Evolutionary conservation across 805 yeast species (phyloP).

Genomic region (Sugiyamaella mastotermitis): DNA sequence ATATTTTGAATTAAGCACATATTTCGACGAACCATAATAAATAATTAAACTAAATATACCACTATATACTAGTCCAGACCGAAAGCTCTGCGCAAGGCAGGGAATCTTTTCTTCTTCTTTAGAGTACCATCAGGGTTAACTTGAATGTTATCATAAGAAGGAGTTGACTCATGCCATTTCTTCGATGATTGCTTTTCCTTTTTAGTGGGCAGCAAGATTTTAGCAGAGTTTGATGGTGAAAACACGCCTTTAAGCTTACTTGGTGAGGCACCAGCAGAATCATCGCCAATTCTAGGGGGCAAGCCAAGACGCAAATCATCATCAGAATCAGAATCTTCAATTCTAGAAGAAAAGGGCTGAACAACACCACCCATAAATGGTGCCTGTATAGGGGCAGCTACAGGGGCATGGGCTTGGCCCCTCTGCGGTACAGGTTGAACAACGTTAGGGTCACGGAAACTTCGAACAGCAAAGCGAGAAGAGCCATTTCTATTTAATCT

Average conservation of each 20-base stretch:
- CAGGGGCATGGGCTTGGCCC: neutral
- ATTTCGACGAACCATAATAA: slow-evolving; percentile 5
- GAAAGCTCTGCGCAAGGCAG: slow-evolving; percentile 18
- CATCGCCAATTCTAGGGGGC: slow-evolving; percentile 2
- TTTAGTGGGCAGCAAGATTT: slow-evolving; percentile 19
- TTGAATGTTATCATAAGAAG: neutral
- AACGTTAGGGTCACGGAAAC: slow-evolving; percentile 6
- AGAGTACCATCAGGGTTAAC: slow-evolving; percentile 7
- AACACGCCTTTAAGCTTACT: slow-evolving; percentile 22
- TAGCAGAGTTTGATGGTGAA: slow-evolving; percentile 27
- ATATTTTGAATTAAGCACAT: no score
- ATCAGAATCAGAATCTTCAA: slow-evolving; percentile 30
- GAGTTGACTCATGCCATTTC: neutral
- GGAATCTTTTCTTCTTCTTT: slow-evolving; percentile 20
- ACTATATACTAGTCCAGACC: slow-evolving; percentile 12
- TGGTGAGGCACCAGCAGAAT: slow-evolving; percentile 4
- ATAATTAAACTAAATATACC: neutral
- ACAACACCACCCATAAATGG: neutral
- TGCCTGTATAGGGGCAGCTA: neutral
- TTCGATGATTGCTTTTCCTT: neutral
- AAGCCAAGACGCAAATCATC: slow-evolving; percentile 19
- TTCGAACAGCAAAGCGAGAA: slow-evolving; percentile 3
- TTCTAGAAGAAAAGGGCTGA: slow-evolving; percentile 25
- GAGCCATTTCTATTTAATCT: neutral
- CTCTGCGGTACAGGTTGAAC: no score